These are phyloP conservation scores for Crepidotus variabilis DNA, from an alignment of 768 basidiomycete genomes.

Conservation along the genomic window DNA sequence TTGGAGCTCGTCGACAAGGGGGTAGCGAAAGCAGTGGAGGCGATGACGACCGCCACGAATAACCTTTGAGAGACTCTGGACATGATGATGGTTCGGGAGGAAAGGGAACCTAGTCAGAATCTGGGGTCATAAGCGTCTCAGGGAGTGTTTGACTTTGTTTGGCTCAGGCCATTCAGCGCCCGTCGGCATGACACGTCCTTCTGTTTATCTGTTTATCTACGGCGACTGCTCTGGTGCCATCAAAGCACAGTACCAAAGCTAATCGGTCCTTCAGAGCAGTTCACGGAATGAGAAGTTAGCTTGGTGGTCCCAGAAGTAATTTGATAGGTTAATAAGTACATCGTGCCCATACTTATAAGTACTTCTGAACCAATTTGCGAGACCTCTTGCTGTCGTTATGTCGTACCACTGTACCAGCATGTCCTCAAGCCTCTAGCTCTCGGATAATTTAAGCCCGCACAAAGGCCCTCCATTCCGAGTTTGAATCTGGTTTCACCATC, in stretches of 20 bases:
- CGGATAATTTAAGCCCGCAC: too few species aligned
- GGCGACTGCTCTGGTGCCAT: conserved; percentile 22
- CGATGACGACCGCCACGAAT: conserved; percentile 36
- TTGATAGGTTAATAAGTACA: too few species aligned
- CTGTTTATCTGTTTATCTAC: background rate
- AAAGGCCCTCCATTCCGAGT: too few species aligned
- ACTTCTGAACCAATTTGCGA: too few species aligned
- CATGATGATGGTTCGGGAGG: conserved; percentile 37
- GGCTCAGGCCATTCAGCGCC: conserved; percentile 5
- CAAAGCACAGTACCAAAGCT: conserved; percentile 14
- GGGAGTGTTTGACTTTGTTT: conserved; percentile 22
- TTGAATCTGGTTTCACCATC: too few species aligned
- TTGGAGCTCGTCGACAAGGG: conserved; percentile 48
- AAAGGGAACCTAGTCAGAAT: conserved; percentile 6
- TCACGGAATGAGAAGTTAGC: too few species aligned
- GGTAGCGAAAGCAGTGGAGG: conserved; percentile 33
- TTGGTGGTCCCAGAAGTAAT: too few species aligned
- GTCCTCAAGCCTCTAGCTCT: too few species aligned
- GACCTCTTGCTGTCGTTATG: too few species aligned
- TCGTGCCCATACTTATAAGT: too few species aligned
- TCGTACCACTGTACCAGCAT: too few species aligned
- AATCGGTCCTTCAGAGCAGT: too few species aligned
- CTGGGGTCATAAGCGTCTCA: conserved; percentile 22
- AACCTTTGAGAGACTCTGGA: conserved; percentile 38
- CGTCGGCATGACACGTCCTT: background rate